phyloP scores from a whole-genome alignment of 2,329 filamentous ascomycete genomes.

The Neonectria coccinea region DNA sequence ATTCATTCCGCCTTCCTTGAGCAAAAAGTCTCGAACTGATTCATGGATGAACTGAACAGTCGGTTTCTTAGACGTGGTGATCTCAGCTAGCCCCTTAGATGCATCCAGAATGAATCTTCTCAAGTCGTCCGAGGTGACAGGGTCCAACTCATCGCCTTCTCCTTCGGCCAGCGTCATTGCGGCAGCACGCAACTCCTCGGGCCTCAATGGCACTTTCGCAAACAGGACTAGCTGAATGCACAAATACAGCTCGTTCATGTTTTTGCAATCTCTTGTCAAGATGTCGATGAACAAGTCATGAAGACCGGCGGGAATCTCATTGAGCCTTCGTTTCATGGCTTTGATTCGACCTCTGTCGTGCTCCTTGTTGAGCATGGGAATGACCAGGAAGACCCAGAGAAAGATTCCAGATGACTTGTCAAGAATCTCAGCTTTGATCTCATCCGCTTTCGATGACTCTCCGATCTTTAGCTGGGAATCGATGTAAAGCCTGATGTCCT shows the following conservation, averaged over 20 bases:
- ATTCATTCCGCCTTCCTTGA: background rate
- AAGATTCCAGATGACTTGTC: slow-evolving; percentile 57
- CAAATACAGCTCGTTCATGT: slow-evolving; percentile 55
- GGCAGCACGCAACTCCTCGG: slow-evolving; percentile 57
- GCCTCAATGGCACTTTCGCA: slow-evolving; percentile 56
- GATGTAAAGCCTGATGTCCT: slow-evolving; percentile 44
- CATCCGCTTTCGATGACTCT: background rate
- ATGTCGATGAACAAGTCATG: slow-evolving; percentile 63
- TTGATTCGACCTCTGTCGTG: slow-evolving; percentile 42
- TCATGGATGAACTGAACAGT: background rate
- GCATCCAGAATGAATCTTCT: background rate
- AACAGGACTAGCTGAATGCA: slow-evolving; percentile 66
- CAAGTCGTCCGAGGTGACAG: background rate
- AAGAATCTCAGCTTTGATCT: slow-evolving; percentile 42
- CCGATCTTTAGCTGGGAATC: slow-evolving; percentile 23
- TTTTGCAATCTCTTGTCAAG: slow-evolving; percentile 57
- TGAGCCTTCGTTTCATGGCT: slow-evolving; percentile 44
- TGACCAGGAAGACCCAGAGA: slow-evolving; percentile 57
- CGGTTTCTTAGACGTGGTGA: background rate
- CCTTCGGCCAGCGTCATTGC: background rate
- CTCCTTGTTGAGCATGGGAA: slow-evolving; percentile 53
- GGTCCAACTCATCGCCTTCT: background rate
- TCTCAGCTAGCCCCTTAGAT: background rate
- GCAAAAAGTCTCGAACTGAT: background rate
- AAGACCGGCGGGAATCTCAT: slow-evolving; percentile 54